These are phyloP conservation scores for Phytopythium oedochilum DNA, from an alignment of 352 stramenopile genomes.

Conservation along the genomic window DNA sequence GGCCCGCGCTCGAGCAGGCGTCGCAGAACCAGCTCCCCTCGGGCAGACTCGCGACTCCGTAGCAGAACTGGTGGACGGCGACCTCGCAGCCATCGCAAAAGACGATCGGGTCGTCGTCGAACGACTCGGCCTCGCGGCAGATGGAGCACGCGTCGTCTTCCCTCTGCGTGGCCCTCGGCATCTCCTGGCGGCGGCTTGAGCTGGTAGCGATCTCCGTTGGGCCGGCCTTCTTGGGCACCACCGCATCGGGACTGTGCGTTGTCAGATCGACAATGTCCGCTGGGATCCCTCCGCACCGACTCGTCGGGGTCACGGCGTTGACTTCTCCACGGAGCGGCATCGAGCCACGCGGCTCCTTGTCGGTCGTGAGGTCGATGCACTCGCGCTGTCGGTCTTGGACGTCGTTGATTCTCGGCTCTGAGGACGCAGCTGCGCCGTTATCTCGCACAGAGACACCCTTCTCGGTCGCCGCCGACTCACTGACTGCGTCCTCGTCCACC, in stretches of 20 bases:
- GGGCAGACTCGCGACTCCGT: constrained; percentile 64
- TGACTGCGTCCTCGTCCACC: neutral
- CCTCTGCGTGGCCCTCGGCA: neutral
- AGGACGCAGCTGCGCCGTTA: neutral
- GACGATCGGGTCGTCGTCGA: constrained; percentile 87
- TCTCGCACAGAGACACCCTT: neutral
- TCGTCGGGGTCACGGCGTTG: neutral
- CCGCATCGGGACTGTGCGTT: neutral
- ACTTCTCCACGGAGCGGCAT: neutral
- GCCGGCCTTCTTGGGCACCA: neutral
- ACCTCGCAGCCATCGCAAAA: constrained; percentile 89
- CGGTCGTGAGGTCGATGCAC: neutral
- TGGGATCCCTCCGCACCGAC: neutral
- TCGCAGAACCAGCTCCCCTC: constrained; percentile 86
- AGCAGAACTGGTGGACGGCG: constrained; percentile 88
- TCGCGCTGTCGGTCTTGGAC: neutral
- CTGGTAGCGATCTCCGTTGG: neutral
- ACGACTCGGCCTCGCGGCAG: constrained; percentile 76
- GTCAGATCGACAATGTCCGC: neutral
- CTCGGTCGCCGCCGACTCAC: neutral
- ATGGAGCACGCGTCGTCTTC: constrained; percentile 53
- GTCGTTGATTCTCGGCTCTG: neutral
- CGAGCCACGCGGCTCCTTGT: neutral
- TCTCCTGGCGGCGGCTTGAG: neutral
- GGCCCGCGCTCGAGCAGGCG: constrained; percentile 17